Evolutionary conservation across 2,329 filamentous ascomycete species (phyloP).

Genomic region (Phaeophleospora eucalypticola): DNA sequence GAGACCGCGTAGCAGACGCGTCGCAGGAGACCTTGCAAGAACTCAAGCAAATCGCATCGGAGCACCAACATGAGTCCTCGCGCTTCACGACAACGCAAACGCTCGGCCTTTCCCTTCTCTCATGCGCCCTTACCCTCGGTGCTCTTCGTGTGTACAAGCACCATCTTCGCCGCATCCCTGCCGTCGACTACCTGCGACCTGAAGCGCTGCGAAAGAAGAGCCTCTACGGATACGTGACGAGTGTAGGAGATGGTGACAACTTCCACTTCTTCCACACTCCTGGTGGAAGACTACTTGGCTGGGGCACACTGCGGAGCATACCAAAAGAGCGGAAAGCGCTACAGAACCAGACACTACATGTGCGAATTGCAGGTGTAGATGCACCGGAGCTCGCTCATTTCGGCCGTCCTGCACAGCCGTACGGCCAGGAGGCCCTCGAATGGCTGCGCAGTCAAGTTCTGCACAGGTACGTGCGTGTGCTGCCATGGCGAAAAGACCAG

Average conservation of each 20-base stretch:
- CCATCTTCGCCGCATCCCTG: slow-evolving; percentile 81
- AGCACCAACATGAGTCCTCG: background rate
- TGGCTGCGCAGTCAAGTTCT: slow-evolving; percentile 75
- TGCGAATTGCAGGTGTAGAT: slow-evolving; percentile 87
- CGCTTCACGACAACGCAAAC: slow-evolving; percentile 3
- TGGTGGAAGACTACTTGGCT: slow-evolving; percentile 79
- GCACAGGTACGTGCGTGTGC: slow-evolving; percentile 71
- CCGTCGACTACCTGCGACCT: slow-evolving; percentile 69
- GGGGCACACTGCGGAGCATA: slow-evolving; percentile 54
- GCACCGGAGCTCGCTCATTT: slow-evolving; percentile 93
- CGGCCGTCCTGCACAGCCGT: slow-evolving; percentile 81
- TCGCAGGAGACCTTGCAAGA: background rate
- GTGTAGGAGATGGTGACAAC: slow-evolving; percentile 93
- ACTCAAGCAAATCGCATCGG: background rate
- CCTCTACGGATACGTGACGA: slow-evolving; percentile 81
- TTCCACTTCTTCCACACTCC: slow-evolving; percentile 94
- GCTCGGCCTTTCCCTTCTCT: slow-evolving; percentile 38
- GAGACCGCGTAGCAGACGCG: background rate
- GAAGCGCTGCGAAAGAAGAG: slow-evolving; percentile 69
- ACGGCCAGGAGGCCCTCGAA: slow-evolving; percentile 70
- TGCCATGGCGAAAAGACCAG: slow-evolving; percentile 80
- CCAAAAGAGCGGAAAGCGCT: slow-evolving; percentile 16
- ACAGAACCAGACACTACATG: slow-evolving; percentile 61
- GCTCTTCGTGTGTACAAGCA: slow-evolving; percentile 59
- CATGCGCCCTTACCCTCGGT: slow-evolving; percentile 54